Evolutionary conservation across 257 asterid species (phyloP), one percentile per base, ranked within the genome.

Genomic region (Solanum medicagineum): DNA sequence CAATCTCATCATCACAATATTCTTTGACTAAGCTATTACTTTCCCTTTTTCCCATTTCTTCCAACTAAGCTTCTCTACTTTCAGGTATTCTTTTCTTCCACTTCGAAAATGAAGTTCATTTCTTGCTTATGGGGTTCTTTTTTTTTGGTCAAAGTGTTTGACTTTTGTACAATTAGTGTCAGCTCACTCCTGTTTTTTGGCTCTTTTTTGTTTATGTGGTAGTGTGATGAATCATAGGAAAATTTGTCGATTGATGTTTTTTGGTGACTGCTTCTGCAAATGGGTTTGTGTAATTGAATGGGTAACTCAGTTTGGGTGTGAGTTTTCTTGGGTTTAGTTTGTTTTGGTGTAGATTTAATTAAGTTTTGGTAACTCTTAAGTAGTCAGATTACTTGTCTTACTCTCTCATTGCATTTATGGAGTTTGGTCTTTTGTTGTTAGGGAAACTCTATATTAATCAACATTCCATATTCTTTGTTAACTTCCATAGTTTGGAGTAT

Each of bases 211-310:
- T 17, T 17, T 55, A 10, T 63, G 73, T 26, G 10, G 55, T 44
- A 44, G 47, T 44, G 47, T 8, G 56, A 22, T 62, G 45, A 59
- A 32, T 49, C 75, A 81, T 26, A 60, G 47, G 51, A 55, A 36
- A 36, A 36, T 49, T 10, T 9, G 14, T 59, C 66, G 32, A 59
- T n/a, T 40, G 29, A 40, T 88, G 73, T 81, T 86, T 84, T 80
- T 68, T 12, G 24, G 63, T 56, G 86, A 68, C 17, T 86, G 89
- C 68, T 88, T 87, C 24, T 54, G 88, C 77, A 69, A 62, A 65
- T 88, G 89, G 91, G 88, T 88, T 86, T 86, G 70, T 73, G 71
- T 71, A 71, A 44, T 82, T 77, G 29, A 53, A 26, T 29, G 83
- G 9, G 29, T 77, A 75, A 14, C 16, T 26, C 8, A 26, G 8